Evolutionary conservation across 768 basidiomycete genomes (phyloP).

Genomic region (Lactarius tabidus): DNA sequence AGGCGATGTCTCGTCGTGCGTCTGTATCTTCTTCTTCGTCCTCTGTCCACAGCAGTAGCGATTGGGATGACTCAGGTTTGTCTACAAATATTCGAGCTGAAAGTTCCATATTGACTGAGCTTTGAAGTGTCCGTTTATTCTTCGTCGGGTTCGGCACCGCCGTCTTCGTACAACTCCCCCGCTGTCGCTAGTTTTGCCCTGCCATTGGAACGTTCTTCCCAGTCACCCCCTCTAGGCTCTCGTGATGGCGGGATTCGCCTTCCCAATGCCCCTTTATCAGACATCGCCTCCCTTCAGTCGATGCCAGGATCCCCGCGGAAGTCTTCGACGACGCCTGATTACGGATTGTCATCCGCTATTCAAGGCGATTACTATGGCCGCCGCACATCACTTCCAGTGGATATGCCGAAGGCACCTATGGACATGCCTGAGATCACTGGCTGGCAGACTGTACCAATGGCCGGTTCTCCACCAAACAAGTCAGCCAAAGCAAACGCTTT

Average conservation of each 20-base stretch:
- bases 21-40: slow-evolving; percentile 60
- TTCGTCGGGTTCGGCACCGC: slow-evolving; percentile 54
- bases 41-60: slow-evolving; percentile 59
- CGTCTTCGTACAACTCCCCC: slow-evolving; percentile 68
- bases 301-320: slow-evolving; percentile 31
- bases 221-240: slow-evolving; percentile 33
- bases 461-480: slow-evolving; percentile 29
- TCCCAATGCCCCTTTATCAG: slow-evolving; percentile 66
- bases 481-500: slow-evolving; percentile 27
- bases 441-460: slow-evolving; percentile 35
- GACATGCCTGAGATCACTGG: slow-evolving; percentile 35
- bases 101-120: slow-evolving; percentile 18
- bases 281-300: slow-evolving; percentile 51
- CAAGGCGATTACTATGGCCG: slow-evolving; percentile 30
- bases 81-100: slow-evolving; percentile 26
- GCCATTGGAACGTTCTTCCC: slow-evolving; percentile 44
- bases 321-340: slow-evolving; percentile 30
- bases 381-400: slow-evolving; percentile 28
- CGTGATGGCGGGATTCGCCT: slow-evolving; percentile 63
- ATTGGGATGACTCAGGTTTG: slow-evolving; percentile 77
- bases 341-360: slow-evolving; percentile 1
- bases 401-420: slow-evolving; percentile 11
- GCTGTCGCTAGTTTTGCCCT: slow-evolving; percentile 56
- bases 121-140: slow-evolving; percentile 39
- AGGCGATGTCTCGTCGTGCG: slow-evolving; percentile 47